Evolutionary conservation across 2,329 filamentous ascomycete species (phyloP), one percentile per base, ranked within the genome.

Genomic region (Sporothrix sp.): DNA sequence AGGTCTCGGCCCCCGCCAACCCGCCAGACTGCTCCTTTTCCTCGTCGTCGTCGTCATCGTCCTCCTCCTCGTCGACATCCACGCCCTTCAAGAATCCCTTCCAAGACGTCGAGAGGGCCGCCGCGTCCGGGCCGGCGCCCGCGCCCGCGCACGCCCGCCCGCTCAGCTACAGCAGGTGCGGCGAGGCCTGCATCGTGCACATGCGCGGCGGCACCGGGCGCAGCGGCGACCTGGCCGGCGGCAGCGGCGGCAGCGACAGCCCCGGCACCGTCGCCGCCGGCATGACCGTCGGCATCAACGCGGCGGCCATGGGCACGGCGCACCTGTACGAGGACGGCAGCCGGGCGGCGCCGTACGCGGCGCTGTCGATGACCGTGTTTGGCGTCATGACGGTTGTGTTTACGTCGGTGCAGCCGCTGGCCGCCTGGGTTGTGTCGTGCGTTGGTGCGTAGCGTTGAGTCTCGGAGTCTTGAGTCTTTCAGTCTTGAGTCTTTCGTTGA

Each of bases 291-390:
- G 77, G 77, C 3, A 71, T 79, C 64, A 81, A 80, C 55, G 75
- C 75, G 1, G 76, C 76, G 0, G 77, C 77, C 3, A 78, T 81
- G 75, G 77, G 77, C 2, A 76, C 77, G 0, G 70, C 76, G 0
- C 75, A 77, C 53, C 65, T 80, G 13, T 78, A 79, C 51, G 75
- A 79, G 60, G 69, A 68, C 7, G 66, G 66, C 48, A 77, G 72
- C 55, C 68, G 66, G 1, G 73, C 76, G 3, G 74, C 75, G 2
- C 75, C 76, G 0, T 79, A 79, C 56, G 73, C 76, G 2, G 74
- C 73, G 2, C 61, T 81, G 14, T 69, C 75, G 1, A 79, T 79
- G 77, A 77, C 75, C 7, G 64, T 75, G 5, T 75, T 79, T 57
- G 76, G 77, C 0, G 67, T 76, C 35, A 71, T 73, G 64, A 78